phyloP scores from a whole-genome alignment of 2,329 filamentous ascomycete genomes.

The Lachnellula cervina region DNA sequence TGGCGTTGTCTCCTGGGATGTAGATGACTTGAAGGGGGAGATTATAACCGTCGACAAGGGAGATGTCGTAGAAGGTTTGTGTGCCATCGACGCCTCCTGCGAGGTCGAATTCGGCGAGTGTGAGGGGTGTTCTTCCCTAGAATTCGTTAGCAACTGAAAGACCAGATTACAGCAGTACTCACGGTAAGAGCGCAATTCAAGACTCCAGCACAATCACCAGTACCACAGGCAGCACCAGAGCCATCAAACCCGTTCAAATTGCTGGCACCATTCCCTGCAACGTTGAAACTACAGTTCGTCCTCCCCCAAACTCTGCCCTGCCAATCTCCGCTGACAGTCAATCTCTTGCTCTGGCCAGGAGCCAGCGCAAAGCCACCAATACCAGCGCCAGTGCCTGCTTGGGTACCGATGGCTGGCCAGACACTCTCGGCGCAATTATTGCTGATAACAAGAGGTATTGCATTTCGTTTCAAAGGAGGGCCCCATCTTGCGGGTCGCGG shows the following conservation, averaged over 20 bases:
- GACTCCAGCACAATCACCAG: constrained; percentile 70
- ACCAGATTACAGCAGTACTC: constrained; percentile 33
- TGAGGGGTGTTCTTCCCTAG: constrained; percentile 67
- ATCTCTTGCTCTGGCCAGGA: constrained; percentile 50
- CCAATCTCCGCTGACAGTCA: constrained; percentile 70
- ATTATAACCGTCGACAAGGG: constrained; percentile 81
- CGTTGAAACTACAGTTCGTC: constrained; percentile 75
- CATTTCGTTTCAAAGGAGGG: constrained; percentile 32
- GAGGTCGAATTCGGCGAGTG: constrained; percentile 76
- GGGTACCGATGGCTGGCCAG: constrained; percentile 72
- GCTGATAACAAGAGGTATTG: constrained; percentile 59
- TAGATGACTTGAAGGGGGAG: constrained; percentile 62
- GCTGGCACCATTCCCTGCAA: constrained; percentile 51
- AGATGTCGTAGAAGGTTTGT: constrained; percentile 81
- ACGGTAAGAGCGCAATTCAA: constrained; percentile 66
- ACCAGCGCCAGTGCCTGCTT: constrained; percentile 63
- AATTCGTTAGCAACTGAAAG: constrained; percentile 10
- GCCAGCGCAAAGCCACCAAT: constrained; percentile 64
- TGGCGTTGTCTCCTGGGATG: constrained; percentile 55
- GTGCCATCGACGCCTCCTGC: constrained; percentile 53
- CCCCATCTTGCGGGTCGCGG: constrained; percentile 22
- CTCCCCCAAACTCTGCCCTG: constrained; percentile 78
- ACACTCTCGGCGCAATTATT: constrained; percentile 69
- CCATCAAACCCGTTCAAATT: constrained; percentile 38
- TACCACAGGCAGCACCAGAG: constrained; percentile 57